phyloP scores from a whole-genome alignment of 345 rosid genomes.

The Hevea brasiliensis region DNA sequence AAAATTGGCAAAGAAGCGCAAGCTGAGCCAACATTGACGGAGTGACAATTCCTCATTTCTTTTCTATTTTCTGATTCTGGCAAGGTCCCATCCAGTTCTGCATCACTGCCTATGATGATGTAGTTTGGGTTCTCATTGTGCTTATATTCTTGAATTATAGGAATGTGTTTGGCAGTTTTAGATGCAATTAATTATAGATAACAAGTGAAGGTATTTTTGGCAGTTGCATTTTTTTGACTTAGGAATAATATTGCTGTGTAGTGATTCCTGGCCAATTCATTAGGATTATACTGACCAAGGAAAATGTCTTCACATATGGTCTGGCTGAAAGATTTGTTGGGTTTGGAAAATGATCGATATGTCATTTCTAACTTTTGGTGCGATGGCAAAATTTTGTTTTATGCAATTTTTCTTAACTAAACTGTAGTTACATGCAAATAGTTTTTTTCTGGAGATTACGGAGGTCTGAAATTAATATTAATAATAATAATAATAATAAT shows the following conservation, averaged over 20 bases:
- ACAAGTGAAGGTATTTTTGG: neutral
- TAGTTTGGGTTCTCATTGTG: conserved; percentile 1
- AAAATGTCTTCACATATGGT: neutral
- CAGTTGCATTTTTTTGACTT: neutral
- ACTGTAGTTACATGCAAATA: too few species aligned
- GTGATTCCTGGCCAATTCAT: neutral
- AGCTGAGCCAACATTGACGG: conserved; percentile 33
- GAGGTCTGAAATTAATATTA: too few species aligned
- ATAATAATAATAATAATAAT: too few species aligned
- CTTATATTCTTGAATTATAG: conserved; percentile 2
- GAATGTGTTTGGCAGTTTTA: neutral
- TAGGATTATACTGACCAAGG: neutral
- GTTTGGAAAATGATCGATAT: too few species aligned
- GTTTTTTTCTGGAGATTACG: too few species aligned
- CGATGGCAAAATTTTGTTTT: too few species aligned
- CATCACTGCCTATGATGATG: neutral
- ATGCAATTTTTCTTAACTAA: too few species aligned
- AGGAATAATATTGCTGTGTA: conserved; percentile 4
- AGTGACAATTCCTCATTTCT: too few species aligned
- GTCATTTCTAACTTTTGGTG: too few species aligned
- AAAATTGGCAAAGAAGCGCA: conserved; percentile 48
- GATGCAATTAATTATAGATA: conserved; percentile 1
- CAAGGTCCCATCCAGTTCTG: neutral
- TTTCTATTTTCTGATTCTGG: neutral
- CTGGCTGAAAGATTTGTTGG: neutral